Base-by-base conservation (phyloP, 352 stramenopile species). In the Pythium catenulatum region DNA sequence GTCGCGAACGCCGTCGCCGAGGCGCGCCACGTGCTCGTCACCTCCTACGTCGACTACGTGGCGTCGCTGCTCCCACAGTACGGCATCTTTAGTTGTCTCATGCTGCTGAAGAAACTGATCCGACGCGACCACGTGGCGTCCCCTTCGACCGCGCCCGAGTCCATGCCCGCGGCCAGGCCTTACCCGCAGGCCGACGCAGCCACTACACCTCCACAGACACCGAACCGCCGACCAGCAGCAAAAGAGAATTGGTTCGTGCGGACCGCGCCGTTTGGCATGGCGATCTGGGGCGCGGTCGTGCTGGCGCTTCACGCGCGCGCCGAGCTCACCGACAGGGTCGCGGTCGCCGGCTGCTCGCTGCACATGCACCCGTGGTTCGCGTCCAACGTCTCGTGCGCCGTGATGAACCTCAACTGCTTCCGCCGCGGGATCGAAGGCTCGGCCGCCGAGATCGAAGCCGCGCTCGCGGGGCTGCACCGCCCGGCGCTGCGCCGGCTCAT, bases 401-500 rank as follows among this genome's bases (percentile, higher is more conserved):
- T 87, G 6, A 79, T 85, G 76, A 41, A 85, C 23, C n/a, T 88
- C 37, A 88, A 85, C 48, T 88, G 83, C 32, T 65, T 69, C 45
- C 58, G 63, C 4, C 83, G 69, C 36, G 43, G 65, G 6, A 56
- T 81, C 30, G 17, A 30, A 14, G 83, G 83, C 1, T 32, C 37
- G 9, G 56, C n/a, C 5, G n/a, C 30, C 4, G 46, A 80, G 9
- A 46, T 89, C 3, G 19, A 23, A 1, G 1, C 5, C 6, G 25
- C 69, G 4, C 59, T 87, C 19, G 14, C 45, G 9, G 14, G 69
- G 14, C 61, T 89, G 2, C 50, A 87, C 11, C 68, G 69, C 15
- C 25, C 37, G 4, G 50, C 41, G 41, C 45, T 87, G 8, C 61
- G 21, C 3, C 58, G 36, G 4, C 17, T 87, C 3, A 34, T 79